Base-by-base conservation (phyloP, 345 rosid species). In the Bruguiera sexangula region DNA sequence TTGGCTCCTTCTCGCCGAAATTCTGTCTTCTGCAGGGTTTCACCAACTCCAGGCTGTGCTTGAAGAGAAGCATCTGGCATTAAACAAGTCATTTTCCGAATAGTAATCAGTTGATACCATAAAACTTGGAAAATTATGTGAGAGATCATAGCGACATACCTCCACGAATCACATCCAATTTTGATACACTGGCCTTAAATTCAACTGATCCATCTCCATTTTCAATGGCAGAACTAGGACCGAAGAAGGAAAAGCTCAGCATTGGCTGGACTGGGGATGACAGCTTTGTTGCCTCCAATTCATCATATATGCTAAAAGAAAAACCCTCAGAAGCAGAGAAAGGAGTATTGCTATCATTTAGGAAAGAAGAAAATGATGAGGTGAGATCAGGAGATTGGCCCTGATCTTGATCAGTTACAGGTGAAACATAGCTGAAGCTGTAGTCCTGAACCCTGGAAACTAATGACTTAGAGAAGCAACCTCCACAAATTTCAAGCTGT, bases 211-310 rank as follows among this genome's bases (percentile, higher is more conserved):
- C 29, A 26, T 60, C 69, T 68, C 36, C 69, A 24, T 66, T 84
- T 62, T 78, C 76, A 5, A 39, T 65, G 18, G 60, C 73, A 63
- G 85, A 60, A 66, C 60, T 52, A 22, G 86, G 87, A 62, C 86
- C 71, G 66, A 84, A 82, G 81, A 92, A 92, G 54, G 82, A 73
- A 75, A 89, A 85, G 75, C 96, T 92, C 52, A 85, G 91, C 88
- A 89, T 83, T 19, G 96, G 84, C 24, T 80, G 76, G 56, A 89
- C 20, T 65, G 88, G 74, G 24, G 79, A 74, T 51, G 83, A 69
- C 58, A 82, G 70, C 37, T 83, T 81, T 32, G 34, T 63, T 21
- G 67, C 53, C 56, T 73, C 60, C 32, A 91, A 73, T 74, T 85
- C 85, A 6, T 61, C 51, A 55, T 78, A 76, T 61, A 75, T 82